Evolutionary conservation across 1,139 yeast genomes (phyloP).

Genomic region (Saccharomycopsis hybrid): DNA sequence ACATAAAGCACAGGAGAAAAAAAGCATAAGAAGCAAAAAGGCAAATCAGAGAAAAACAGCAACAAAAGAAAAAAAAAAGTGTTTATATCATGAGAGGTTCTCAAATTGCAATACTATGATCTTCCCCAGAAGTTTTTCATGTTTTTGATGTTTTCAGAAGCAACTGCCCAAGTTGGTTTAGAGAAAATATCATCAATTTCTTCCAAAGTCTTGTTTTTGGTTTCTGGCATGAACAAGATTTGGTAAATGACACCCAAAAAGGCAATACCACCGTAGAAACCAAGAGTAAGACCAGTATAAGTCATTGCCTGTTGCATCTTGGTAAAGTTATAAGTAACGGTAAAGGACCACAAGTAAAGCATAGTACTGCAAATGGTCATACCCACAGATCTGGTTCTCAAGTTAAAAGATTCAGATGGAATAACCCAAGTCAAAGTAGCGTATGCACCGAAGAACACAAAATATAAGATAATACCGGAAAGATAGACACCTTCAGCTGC

Average conservation of each 20-base stretch:
- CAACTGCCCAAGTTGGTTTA: slow-evolving; percentile 19
- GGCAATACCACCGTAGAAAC: slow-evolving; percentile 35
- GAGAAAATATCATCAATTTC: slow-evolving; percentile 56
- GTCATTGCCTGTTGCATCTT: slow-evolving; percentile 38
- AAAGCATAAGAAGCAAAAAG: too few relatives aligned
- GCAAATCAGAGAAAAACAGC: too few relatives aligned
- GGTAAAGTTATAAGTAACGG: slow-evolving; percentile 45
- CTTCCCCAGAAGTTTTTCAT: too few relatives aligned
- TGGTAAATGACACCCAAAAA: slow-evolving; percentile 48
- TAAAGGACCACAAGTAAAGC: slow-evolving; percentile 24
- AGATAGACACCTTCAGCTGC: slow-evolving; percentile 42
- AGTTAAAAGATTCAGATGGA: slow-evolving; percentile 40
- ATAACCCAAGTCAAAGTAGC: slow-evolving; percentile 40
- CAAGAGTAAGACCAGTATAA: slow-evolving; percentile 37
- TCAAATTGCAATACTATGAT: too few relatives aligned
- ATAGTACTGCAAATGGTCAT: slow-evolving; percentile 34
- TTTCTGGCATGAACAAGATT: slow-evolving; percentile 63
- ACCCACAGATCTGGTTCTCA: slow-evolving; percentile 38
- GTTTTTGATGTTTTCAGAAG: too few relatives aligned
- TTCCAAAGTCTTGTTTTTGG: slow-evolving; percentile 56
- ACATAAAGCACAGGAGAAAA: too few relatives aligned
- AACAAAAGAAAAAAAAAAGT: too few relatives aligned
- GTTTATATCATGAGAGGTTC: too few relatives aligned
- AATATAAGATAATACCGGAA: slow-evolving; percentile 27
- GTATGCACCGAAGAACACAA: slow-evolving; percentile 35